Evolutionary conservation across 345 rosid genomes (phyloP).

Genomic region (Eucalyptus marginata): DNA sequence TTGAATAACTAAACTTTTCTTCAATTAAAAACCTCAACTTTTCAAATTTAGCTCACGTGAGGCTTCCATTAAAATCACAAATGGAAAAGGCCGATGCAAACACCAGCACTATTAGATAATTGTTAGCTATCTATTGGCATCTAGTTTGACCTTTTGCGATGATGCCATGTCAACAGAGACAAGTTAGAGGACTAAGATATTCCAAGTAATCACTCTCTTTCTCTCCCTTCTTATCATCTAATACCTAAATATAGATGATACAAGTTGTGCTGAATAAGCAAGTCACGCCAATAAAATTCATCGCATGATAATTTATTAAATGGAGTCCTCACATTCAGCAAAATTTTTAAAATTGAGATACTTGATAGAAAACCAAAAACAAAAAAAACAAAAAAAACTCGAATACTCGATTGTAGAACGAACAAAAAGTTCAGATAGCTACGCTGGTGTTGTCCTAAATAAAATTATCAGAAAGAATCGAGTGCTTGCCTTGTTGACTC

Average conservation of each 20-base stretch:
- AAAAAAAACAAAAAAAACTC: background rate
- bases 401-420: background rate
- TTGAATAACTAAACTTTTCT: background rate
- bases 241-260: background rate
- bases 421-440: background rate
- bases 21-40: background rate
- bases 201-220: background rate
- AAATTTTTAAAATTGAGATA: background rate
- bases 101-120: background rate
- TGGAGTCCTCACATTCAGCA: background rate
- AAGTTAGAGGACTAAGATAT: background rate
- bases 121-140: background rate
- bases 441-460: background rate
- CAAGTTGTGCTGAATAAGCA: background rate
- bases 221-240: background rate
- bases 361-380: background rate
- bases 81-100: background rate
- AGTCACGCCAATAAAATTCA: background rate
- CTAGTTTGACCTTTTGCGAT: background rate
- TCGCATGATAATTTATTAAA: background rate
- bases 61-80: background rate
- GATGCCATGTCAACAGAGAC: background rate
- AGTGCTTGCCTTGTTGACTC: background rate
- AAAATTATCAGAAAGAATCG: background rate
- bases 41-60: background rate